phyloP scores from a whole-genome alignment of 1,139 yeast species.

The Kurtzmaniella quercitrusa region DNA sequence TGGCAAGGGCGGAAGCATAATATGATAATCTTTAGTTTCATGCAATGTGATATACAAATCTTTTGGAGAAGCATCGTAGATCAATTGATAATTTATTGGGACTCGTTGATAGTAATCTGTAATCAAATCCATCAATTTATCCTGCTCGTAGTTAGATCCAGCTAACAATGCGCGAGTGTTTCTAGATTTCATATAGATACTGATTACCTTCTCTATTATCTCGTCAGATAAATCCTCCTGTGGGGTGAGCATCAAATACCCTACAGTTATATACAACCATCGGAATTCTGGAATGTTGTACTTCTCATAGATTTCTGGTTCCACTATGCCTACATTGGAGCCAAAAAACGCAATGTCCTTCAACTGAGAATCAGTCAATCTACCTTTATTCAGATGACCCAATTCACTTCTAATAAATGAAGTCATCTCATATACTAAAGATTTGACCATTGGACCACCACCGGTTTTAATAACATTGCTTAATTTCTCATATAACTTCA shows the following conservation, averaged over 20 bases:
- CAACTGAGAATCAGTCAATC: slow-evolving; percentile 18
- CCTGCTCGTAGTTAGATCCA: slow-evolving; percentile 4
- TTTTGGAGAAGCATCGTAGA: slow-evolving; percentile 14
- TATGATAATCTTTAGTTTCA: slow-evolving; percentile 20
- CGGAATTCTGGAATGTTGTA: slow-evolving; percentile 13
- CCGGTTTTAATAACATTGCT: slow-evolving; percentile 24
- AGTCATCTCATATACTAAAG: slow-evolving; percentile 32
- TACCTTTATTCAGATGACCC: slow-evolving; percentile 12
- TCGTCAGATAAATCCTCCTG: slow-evolving; percentile 21
- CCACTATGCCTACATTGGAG: slow-evolving; percentile 9
- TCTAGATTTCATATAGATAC: slow-evolving; percentile 24
- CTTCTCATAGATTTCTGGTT: not conserved
- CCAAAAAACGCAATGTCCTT: slow-evolving; percentile 19
- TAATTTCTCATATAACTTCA: slow-evolving; percentile 33
- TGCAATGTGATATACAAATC: slow-evolving; percentile 19
- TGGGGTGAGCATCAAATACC: slow-evolving; percentile 28
- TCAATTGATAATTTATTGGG: slow-evolving; percentile 16
- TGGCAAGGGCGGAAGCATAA: slow-evolving; percentile 36
- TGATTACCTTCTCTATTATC: slow-evolving; percentile 28
- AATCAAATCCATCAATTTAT: slow-evolving; percentile 13
- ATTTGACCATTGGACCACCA: slow-evolving; percentile 35
- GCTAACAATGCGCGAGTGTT: slow-evolving; percentile 3
- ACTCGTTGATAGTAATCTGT: slow-evolving; percentile 22
- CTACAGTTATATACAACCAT: slow-evolving; percentile 35
- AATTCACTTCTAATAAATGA: slow-evolving; percentile 33